Conservation (phyloP, 495 filamentous ascomycete genomes). For the Neurospora sp. region DNA sequence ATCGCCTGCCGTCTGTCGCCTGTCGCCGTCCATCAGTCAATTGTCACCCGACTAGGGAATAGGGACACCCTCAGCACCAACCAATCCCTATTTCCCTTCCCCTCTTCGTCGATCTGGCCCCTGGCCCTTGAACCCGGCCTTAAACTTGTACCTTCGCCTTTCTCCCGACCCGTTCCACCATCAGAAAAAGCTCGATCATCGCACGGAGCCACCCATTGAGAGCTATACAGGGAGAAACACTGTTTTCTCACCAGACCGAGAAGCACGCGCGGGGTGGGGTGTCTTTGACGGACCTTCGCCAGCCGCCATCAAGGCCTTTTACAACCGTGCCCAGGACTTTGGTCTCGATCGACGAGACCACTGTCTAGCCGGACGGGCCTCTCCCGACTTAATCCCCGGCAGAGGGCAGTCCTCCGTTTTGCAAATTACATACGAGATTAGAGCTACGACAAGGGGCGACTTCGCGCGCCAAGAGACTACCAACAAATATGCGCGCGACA, state of each 20-base stretch:
- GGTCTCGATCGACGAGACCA: slow-evolving; percentile 33
- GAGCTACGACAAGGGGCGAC: neutral
- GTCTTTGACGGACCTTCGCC: slow-evolving; percentile 53
- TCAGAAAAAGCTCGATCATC: neutral
- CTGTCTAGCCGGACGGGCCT: slow-evolving; percentile 30
- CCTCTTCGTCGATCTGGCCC: neutral
- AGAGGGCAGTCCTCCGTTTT: neutral
- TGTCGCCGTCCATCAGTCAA: slow-evolving; percentile 14
- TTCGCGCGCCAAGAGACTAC: neutral
- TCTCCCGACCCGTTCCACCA: neutral
- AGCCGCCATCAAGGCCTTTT: slow-evolving; percentile 42
- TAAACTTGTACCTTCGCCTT: neutral
- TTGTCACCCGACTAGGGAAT: slow-evolving; percentile 15
- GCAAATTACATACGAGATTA: neutral
- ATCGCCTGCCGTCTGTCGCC: neutral
- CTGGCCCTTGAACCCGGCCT: neutral
- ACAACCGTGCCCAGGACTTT: slow-evolving; percentile 51
- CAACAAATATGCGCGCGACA: neutral
- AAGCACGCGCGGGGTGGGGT: slow-evolving; percentile 9
- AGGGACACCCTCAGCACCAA: slow-evolving; percentile 1
- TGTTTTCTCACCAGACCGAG: neutral
- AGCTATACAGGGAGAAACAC: neutral
- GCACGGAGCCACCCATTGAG: neutral
- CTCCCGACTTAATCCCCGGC: neutral
- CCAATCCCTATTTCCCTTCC: neutral